A percentile compares a stretch with the other conserved stretches of the same genome.
Conservation (phyloP, 2,329 filamentous ascomycete species). For the Hyphodiscus sp. region DNA sequence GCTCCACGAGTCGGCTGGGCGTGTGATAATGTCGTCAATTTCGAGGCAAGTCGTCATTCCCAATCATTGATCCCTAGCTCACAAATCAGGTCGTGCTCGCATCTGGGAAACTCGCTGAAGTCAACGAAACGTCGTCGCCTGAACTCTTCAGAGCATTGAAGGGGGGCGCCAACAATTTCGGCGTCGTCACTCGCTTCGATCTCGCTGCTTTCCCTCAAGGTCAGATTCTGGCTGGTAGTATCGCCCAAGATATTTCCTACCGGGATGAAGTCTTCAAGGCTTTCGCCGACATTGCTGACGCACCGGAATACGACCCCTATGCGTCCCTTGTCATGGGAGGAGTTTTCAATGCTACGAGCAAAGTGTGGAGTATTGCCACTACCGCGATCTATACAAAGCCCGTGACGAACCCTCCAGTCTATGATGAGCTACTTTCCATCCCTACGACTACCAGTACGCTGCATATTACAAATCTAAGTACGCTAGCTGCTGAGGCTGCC, state of each 20-base stretch:
- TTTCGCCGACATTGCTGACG: conserved; percentile 5
- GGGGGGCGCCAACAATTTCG: conserved; percentile 15
- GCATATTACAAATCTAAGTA: neutral
- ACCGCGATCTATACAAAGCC: neutral
- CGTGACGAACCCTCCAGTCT: neutral
- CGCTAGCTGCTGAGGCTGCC: neutral
- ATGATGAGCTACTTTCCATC: neutral
- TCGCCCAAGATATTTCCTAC: neutral
- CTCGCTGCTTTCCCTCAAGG: conserved; percentile 8
- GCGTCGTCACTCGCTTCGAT: conserved; percentile 13
- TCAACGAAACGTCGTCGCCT: conserved; percentile 3
- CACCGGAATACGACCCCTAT: conserved; percentile 8
- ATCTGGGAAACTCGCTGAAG: conserved; percentile 6
- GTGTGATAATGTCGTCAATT: conserved; percentile 39
- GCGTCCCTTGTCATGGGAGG: conserved; percentile 5
- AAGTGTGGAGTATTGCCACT: conserved; percentile 7
- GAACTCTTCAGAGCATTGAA: conserved; percentile 11
- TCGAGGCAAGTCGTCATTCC: conserved; percentile 22
- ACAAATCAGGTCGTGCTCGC: conserved; percentile 21
- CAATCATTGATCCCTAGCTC: neutral
- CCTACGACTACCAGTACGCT: neutral
- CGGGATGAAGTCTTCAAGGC: conserved; percentile 3
- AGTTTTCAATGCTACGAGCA: neutral
- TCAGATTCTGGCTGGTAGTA: conserved; percentile 1
- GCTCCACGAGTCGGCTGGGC: conserved; percentile 37